Base-by-base conservation (phyloP, 768 basidiomycete species). In the Clavaria fumosa region DNA sequence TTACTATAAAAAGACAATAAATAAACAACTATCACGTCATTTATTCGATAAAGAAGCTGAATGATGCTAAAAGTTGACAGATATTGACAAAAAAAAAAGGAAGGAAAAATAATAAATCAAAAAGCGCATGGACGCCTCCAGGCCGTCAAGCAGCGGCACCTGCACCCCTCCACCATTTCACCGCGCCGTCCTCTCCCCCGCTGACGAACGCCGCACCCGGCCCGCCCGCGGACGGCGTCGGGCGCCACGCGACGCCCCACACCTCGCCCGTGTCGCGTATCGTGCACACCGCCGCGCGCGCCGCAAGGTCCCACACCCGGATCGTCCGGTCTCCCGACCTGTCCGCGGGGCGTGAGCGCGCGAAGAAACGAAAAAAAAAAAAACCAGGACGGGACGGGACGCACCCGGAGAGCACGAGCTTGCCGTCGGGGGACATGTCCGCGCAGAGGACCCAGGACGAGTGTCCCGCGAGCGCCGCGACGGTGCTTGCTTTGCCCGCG, bases 371-470 rank as follows among this genome's bases (percentile, higher is more conserved):
- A 24, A 18, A 20, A 46, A 21, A 26, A 33, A 21, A 15, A 40
- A 33, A 32, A 14, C 12, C 34, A 24, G 22, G 15, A 33, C 23
- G 6, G 28, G 15, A 28, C 9, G 9, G 9, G 9, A 57, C 67
- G 41, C 53, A 86, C 83, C 88, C 86, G 39, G 83, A 86, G 12
- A 84, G 65, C 10, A 75, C 80, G 14, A 88, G 67, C 35, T 75
- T 69, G 5, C 75, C 75, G 52, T 91, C 88, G 7, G 78, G 82
- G 20, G 84, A 81, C 28, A 90, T 72, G 48, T 85, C 81, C 5
- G 75, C 64, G 48, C 75, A 78, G 24, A 96, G 66, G 2, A 88
- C 84, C 89, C 91, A 93, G 7, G 88, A 90, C 0, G 83, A 70
- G 54, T 96, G 90, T 0, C 90, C 90, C 4, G 73, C 70, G 45